A percentile compares a stretch with the other conserved stretches of the same genome.
These are phyloP conservation scores for Leishmania mexicana DNA, from an alignment of 208 protist species.

Conservation along the genomic window DNA sequence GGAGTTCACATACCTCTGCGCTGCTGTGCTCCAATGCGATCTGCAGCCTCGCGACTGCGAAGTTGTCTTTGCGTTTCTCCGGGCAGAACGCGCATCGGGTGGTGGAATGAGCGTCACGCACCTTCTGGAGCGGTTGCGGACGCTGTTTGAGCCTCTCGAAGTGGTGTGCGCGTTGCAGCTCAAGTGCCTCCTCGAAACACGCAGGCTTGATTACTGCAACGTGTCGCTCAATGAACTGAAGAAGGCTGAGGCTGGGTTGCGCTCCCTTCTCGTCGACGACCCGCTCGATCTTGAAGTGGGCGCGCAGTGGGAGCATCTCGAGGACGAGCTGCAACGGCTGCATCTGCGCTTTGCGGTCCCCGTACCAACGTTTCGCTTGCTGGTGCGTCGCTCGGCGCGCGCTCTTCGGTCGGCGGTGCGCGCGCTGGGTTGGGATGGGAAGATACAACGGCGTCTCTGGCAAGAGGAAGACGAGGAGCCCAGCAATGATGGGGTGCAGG, in stretches of 20 bases:
- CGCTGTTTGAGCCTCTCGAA: conserved; percentile 22
- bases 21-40: conserved; percentile 16
- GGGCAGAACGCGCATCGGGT: conserved; percentile 10
- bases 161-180: conserved; percentile 31
- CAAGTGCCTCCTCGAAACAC: conserved; percentile 30
- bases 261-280: conserved; percentile 4
- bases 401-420: conserved; percentile 19
- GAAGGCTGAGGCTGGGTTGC: conserved; percentile 16
- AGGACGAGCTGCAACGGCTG: conserved; percentile 18
- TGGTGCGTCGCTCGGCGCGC: conserved; percentile 11
- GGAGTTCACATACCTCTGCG: conserved; percentile 30
- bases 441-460: not conserved
- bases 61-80: conserved; percentile 30
- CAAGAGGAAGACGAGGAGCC: not conserved
- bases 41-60: conserved; percentile 29
- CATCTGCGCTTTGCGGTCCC: conserved; percentile 22
- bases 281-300: not conserved
- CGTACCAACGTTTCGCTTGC: conserved; percentile 19
- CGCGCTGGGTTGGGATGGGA: conserved; percentile 27
- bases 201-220: conserved; percentile 21
- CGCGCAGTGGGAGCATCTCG: conserved; percentile 5
- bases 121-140: conserved; percentile 24
- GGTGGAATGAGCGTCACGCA: conserved; percentile 27
- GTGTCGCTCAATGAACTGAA: conserved; percentile 28
- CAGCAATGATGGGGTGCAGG: not conserved